These are phyloP conservation scores for Saccharomyces hybrid DNA, from an alignment of 1,139 yeast genomes.

Conservation along the genomic window DNA sequence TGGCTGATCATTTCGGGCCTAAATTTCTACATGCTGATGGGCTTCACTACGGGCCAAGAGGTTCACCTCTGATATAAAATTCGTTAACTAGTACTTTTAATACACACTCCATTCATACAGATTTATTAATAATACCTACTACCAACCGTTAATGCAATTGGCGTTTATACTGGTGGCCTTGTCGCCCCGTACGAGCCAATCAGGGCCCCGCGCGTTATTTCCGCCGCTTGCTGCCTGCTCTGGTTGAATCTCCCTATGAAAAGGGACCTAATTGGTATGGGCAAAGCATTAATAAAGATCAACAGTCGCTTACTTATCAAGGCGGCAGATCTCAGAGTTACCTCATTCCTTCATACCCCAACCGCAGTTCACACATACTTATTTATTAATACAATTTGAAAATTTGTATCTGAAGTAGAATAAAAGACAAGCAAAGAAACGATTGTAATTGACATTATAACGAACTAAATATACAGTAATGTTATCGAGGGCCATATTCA, in stretches of 20 bases:
- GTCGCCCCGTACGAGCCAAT: slow-evolving; percentile 2
- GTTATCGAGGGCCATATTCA: slow-evolving; percentile 30
- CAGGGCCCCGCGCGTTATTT: slow-evolving; percentile 1
- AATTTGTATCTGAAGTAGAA: not conserved
- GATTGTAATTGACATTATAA: not conserved
- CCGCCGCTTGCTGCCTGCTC: not conserved
- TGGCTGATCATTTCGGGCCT: slow-evolving; percentile 71
- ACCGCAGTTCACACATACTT: not conserved
- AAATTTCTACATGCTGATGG: slow-evolving; percentile 65
- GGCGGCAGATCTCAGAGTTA: not conserved
- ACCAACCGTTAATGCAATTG: not conserved
- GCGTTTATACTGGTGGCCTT: not conserved
- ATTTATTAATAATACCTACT: too few species aligned
- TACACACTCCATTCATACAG: not conserved
- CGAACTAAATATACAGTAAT: slow-evolving; percentile 10
- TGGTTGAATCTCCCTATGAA: not conserved
- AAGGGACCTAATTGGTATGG: not conserved
- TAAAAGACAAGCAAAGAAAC: not conserved
- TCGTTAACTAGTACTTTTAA: not conserved
- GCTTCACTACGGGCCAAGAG: slow-evolving; percentile 69
- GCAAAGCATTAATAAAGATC: not conserved
- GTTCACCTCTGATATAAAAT: slow-evolving; percentile 37
- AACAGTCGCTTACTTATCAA: not conserved
- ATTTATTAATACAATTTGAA: not conserved
- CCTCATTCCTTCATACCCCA: not conserved